Base-by-base conservation (phyloP, 352 stramenopile genomes). In the Globisporangium recalcitrans region DNA sequence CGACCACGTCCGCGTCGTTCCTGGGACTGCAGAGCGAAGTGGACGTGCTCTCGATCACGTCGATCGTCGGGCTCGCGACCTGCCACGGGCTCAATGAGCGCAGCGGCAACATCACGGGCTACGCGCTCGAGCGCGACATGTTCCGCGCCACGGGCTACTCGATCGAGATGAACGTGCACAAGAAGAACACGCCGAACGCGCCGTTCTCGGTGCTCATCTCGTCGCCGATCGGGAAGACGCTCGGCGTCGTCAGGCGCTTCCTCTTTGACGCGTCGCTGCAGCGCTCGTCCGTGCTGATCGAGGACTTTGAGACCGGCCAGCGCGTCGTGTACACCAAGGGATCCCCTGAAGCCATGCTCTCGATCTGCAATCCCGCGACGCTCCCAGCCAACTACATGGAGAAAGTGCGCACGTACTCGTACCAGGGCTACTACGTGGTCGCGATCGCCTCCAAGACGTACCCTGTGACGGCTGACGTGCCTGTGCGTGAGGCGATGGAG, bases 401-500 rank as follows among this genome's bases (percentile, higher is more conserved):
- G 16, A 78, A 75, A 27, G 65, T 87, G 48, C 72, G 75, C 21
- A 54, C 70, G 31, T 91, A 88, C 70, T 78, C 87, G 24, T 87
- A 82, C 52, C 73, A 93, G 62, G 91, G 91, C 6, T 88, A 93
- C 59, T 97, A 98, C 67, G 75, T 93, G 8, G 72, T 86, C 46
- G 82, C 75, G 16, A 16, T 97, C 5, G 78, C 75, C 1, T 78
- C 68, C 48, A 90, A 88, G 62, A 78, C 65, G 8, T 85, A 86
- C 46, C 63, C 78, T 2, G 75, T 87, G 22, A 78, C 71, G 1
- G 65, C 74, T 0, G 72, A 87, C 44, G 67, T 83, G 11, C 68
- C 77, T 0, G 57, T 72, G 36, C 88, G 90, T 27, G 87, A 91
- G 47, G 69, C 84, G 2, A 79, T 97, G 62, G 91, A 98, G 54